These are phyloP conservation scores for Backusella morwellensis DNA, from an alignment of 192 early-diverging fungal species.

Conservation along the genomic window DNA sequence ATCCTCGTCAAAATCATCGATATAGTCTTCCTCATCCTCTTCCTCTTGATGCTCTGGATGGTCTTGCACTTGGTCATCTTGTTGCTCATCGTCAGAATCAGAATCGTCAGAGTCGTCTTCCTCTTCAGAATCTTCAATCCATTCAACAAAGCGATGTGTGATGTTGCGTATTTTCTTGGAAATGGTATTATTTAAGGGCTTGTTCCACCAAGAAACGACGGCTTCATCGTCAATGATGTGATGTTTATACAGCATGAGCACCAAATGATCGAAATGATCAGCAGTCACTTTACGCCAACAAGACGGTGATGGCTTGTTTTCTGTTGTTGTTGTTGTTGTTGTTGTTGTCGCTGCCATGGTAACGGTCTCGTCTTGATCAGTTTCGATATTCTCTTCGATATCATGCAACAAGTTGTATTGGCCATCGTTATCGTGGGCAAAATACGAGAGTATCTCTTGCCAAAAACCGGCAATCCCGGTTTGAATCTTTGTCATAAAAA, in stretches of 20 bases:
- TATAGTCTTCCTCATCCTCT: neutral
- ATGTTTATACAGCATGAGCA: constrained; percentile 45
- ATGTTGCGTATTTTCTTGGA: constrained; percentile 22
- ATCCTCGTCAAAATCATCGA: neutral
- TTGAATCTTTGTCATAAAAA: constrained; percentile 29
- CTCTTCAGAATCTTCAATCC: constrained; percentile 24
- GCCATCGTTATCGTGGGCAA: constrained; percentile 32
- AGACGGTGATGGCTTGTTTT: no score
- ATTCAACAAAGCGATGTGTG: constrained; percentile 38
- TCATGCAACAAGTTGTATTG: constrained; percentile 33
- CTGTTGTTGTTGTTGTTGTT: neutral
- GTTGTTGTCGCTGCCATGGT: neutral
- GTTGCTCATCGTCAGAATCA: neutral
- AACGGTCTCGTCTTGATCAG: neutral
- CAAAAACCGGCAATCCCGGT: constrained; percentile 37
- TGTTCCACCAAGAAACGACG: constrained; percentile 44
- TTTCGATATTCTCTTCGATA: constrained; percentile 14
- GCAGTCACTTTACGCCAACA: constrained; percentile 8
- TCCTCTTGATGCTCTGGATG: neutral
- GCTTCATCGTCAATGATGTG: constrained; percentile 47
- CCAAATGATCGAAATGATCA: constrained; percentile 37
- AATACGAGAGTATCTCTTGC: constrained; percentile 38
- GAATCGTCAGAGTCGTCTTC: constrained; percentile 24
- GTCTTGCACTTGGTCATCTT: neutral
- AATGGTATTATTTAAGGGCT: constrained; percentile 12